Evolutionary conservation across 139 green algal species (phyloP), one percentile per base, ranked within the genome.

Genomic region (Picochlorum sp.): DNA sequence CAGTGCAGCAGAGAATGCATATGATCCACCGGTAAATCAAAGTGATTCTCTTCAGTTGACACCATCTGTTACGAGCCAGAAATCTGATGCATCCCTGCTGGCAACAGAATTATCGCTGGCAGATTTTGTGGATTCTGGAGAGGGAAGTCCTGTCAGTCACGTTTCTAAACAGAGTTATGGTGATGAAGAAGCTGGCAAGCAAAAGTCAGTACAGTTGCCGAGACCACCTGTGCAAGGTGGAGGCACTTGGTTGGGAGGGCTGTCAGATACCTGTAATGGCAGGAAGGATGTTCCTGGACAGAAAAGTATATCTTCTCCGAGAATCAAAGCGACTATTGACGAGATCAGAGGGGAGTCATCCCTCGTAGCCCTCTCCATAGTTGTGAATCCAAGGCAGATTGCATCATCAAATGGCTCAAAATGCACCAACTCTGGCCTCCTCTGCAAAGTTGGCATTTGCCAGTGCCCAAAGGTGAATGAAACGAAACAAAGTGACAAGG

Each of bases 331-430:
- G 5, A 80, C 82, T 4, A 49, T 86, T 60, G 84, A 73, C 2
- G 80, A 72, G 5, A 68, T 92, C 49, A 62, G 80, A 11, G 88
- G 86, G 1, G 75, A 85, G 24, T 75, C 68, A 0, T 85, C 86
- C 0, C 58, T 87, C 26, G 80, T 93, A 9, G 52, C 58, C 8
- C 58, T 95, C 21, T 45, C 41, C 3, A 58, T 88, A 14, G 58
- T 79, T 18, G 73, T 90, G 8, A 9, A 79, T 2, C 60, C 47
- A 54, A 20, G 11, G 18, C 47, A 54, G 47, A 21, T 0, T 30
- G 28, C 1, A 30, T 30, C 47, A 54, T 5, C 47, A 21, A 34
- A 11, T 7, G 6, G 8, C 2, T 10, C 13, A 32, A 59, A n/a
- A 59, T 30, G 51, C 51, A 30, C 0, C 51, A 59, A 59, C 26